Base-by-base conservation (phyloP, 805 yeast genomes). In the Huiozyma naganishii region DNA sequence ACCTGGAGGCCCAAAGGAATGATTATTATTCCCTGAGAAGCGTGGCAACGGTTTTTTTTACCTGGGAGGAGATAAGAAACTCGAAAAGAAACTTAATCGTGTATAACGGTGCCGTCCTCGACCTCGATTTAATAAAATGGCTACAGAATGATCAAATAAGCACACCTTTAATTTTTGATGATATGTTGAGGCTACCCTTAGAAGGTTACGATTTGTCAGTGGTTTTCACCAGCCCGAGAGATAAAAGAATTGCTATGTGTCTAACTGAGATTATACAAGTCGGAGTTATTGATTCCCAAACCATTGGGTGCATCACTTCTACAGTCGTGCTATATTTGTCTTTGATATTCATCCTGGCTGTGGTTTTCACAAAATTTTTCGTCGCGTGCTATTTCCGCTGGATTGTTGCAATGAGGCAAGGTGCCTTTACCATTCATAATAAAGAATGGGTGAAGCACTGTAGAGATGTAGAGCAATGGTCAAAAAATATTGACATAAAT, bases 291-390 rank as follows among this genome's bases (percentile, higher is more conserved):
- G 97, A 92, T 58, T 77, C 89, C 2, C 85, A 84, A 34, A 79
- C 95, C 6, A 78, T 92, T 55, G 98, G 98, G 6, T 92, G 98
- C 66, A 79, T 92, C 57, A 95, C 95, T 0, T 87, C 97, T 0
- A 68, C 79, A 43, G 79, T 89, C 35, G 96, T 92, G 1, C 72
- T 92, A 47, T 77, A 78, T 53, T 73, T 83, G 6, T 84, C 97
- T 1, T 72, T 92, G 55, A 80, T 83, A 7, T 87, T 92, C 59
- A 89, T 92, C 54, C 69, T 92, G 45, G 74, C 94, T 1, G 76
- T 92, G 43, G 95, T 88, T 27, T 57, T 80, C 42, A 70, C 71
- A 37, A 89, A 89, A 65, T 92, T 92, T 54, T 45, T 83, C 10
- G 70, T 90, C 61, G 97, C 98, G 0, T 80, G 90, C 58, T 86